Evolutionary conservation across 164 flowering plant species (phyloP), one percentile per base, ranked within the genome.

Genomic region (Chloranthus sessilifolius): DNA sequence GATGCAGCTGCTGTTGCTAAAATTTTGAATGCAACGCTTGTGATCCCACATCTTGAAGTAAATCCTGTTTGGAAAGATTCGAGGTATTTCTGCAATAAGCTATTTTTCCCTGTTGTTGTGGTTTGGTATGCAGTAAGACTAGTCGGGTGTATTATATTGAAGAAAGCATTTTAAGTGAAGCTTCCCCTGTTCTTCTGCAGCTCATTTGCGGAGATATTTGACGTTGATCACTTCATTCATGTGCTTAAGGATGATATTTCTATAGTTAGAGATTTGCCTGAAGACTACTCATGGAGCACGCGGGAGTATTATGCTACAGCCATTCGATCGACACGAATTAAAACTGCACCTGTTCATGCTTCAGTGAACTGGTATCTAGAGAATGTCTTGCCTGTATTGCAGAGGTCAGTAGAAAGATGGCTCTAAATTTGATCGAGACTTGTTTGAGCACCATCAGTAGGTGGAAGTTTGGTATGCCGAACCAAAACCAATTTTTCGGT

Each of bases 1-100:
- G 99, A 94, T 71, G 99, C 97, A 45, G 97, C 89, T 62, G 99
- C 96, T 47, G 95, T 89, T 60, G 95, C 99, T 30, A 94, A 86
- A 65, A 89, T 94, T 43, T 66, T 94, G 59, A 94, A 89, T 74
- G 99, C 99, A 36, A 94, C 99, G 4, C 95, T 94, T 55, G 88
- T 94, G 38, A 81, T 94, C 38, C 99, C 99, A 22, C 59, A 82
- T 60, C 77, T 94, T 55, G 97, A 94, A 77, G 83, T 89, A 17
- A 94, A 94, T 77, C 92, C 95, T 56, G 95, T 94, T 48, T 94
- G 99, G 99, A 55, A 71, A 73, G 99, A 94, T 74, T 79, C 95
- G 16, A 92, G 98, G 98, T 88, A 61, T 37, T 53, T 38, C 11
- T 22, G 29, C 4, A 4, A 3, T 12, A 52, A 49, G 28, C 40